A percentile compares a stretch with the other conserved stretches of the same genome.
phyloP scores from a whole-genome alignment of 352 stramenopile genomes.

The Pythium pyrilobum region DNA sequence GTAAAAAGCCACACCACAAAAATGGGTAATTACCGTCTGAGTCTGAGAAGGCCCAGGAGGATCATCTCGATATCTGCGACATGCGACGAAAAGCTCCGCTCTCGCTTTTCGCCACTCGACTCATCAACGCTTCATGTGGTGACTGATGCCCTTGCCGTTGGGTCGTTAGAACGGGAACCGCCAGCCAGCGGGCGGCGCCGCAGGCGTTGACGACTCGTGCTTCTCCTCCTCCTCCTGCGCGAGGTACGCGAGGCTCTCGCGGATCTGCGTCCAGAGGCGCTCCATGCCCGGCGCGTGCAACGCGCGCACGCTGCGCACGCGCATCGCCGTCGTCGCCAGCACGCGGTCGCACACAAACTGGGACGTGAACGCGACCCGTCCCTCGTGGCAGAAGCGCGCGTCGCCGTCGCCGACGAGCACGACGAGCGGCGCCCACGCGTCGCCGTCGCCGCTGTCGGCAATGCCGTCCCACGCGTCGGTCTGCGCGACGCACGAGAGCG shows the following conservation, averaged over 20 bases:
- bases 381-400: background rate
- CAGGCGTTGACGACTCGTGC: conserved; percentile 2
- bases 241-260: conserved; percentile 12
- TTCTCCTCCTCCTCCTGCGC: conserved; percentile 21
- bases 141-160: background rate
- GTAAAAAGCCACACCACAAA: conserved; percentile 1
- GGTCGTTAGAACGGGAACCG: background rate
- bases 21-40: background rate
- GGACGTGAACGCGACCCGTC: conserved; percentile 16
- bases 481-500: background rate
- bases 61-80: conserved; percentile 6
- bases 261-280: conserved; percentile 11
- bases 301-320: background rate
- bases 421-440: conserved; percentile 4
- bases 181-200: background rate
- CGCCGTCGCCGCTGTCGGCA: background rate
- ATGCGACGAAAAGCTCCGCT: background rate
- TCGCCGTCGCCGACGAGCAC: background rate
- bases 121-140: too few species aligned
- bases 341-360: conserved; percentile 21
- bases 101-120: too few species aligned
- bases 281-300: background rate
- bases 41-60: background rate
- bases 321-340: background rate
- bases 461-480: background rate